Conservation (phyloP, 805 yeast genomes). For the Middelhovenomyces tepae region DNA sequence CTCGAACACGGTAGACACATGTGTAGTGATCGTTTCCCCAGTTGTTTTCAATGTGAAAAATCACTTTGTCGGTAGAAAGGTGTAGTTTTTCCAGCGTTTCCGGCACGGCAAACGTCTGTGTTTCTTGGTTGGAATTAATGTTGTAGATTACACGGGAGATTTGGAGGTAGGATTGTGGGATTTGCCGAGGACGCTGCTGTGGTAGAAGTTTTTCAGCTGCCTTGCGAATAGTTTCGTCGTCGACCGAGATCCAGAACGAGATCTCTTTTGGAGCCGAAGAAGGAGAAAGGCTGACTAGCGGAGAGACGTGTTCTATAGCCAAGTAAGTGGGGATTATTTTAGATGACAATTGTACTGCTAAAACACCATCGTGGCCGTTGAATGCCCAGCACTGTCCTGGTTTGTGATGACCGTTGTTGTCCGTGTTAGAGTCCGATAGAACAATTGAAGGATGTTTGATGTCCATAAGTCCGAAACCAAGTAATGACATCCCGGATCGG, state of each 20-base stretch:
- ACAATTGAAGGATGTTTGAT: conserved; percentile 15
- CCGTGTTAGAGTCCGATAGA: no score
- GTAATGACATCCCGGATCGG: conserved; percentile 6
- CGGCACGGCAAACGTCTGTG: conserved; percentile 18
- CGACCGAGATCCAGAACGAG: conserved; percentile 22
- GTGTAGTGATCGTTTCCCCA: conserved; percentile 27
- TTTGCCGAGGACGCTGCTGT: no score
- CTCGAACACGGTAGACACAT: conserved; percentile 24
- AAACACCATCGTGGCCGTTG: conserved; percentile 21
- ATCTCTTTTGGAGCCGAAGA: conserved; percentile 23
- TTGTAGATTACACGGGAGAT: conserved; percentile 18
- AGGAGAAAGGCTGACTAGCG: conserved; percentile 16
- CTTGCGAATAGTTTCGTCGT: conserved; percentile 10
- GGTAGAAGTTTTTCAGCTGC: no score
- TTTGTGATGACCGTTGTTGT: conserved; percentile 11
- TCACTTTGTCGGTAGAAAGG: conserved; percentile 15
- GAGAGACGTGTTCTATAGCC: conserved; percentile 21
- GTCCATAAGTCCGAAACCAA: conserved; percentile 14
- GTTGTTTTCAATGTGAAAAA: conserved; percentile 21
- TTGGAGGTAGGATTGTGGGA: no score
- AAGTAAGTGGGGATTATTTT: conserved; percentile 18
- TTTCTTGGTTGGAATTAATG: conserved; percentile 12
- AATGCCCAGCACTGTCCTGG: conserved; percentile 29
- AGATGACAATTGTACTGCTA: conserved; percentile 21
- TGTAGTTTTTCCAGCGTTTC: conserved; percentile 8